Base-by-base conservation (phyloP, 2,329 filamentous ascomycete species). In the Neoarthrinium moseri region DNA sequence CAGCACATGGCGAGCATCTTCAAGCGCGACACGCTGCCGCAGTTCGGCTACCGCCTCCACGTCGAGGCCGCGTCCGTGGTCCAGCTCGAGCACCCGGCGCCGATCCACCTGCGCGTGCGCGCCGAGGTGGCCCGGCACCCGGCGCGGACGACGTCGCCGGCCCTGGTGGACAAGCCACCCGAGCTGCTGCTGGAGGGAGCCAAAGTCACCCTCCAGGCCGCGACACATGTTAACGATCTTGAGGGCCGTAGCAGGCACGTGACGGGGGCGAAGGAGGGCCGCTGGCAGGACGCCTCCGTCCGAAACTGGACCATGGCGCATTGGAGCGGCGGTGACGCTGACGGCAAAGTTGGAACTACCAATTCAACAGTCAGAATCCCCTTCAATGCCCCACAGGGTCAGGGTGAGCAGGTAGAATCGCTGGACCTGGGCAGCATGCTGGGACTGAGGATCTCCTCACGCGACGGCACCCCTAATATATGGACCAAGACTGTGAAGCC, bases 1-100 rank as follows among this genome's bases (percentile, higher is more conserved):
- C 62, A 68, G 37, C 67, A 59, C 43, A 55, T 59, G 1, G 61
- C 59, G 7, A 58, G 61, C 26, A 39, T 67, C 3, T 61, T 71
- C 4, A 49, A 50, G 2, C 59, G 60, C 1, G 60, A 64, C 10
- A 65, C 58, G n/a, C 57, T 67, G 1, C 69, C 69, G 0, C 26
- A 40, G 1, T 57, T 69, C 2, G 23, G 18, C 0, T 69, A 60
- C 30, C 43, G 50, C 0, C 15, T 67, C 1, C 43, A 60, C 5
- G 40, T 65, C 2, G 49, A 56, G 2, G 50, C 53, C 2, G 68
- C 69, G 0, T 38, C 37, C 0, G 47, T 58, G 1, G 51, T 71
- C 6, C 65, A 66, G 17, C 52, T 68, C 0, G 57, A 58, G 0
- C 56, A 60, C 15, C 55, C 56, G 0, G 17, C 33, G 0, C 49